Evolutionary conservation across 2,329 filamentous ascomycete species (phyloP).

Genomic region (Ascochyta fabae): DNA sequence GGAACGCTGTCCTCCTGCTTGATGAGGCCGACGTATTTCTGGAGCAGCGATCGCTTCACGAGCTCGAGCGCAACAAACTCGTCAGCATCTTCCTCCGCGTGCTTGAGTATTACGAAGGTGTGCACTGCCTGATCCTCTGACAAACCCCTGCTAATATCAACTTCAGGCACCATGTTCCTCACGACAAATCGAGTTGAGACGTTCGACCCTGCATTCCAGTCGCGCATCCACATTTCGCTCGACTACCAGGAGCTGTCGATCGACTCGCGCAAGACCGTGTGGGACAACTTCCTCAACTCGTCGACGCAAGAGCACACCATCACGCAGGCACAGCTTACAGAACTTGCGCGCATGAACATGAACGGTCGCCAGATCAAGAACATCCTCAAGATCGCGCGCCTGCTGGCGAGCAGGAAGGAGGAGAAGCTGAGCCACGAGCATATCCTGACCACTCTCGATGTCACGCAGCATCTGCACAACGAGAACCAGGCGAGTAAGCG

Average conservation of each 20-base stretch:
- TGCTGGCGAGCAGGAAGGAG: conserved; percentile 37
- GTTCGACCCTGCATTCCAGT: conserved; percentile 43
- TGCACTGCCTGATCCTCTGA: conserved; percentile 7
- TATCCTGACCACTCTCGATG: conserved; percentile 46
- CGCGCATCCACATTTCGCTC: conserved; percentile 41
- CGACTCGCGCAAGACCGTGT: conserved; percentile 32
- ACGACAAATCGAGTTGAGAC: conserved; percentile 45
- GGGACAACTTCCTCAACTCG: conserved; percentile 39
- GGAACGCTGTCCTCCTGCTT: conserved; percentile 60
- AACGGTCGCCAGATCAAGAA: conserved; percentile 63
- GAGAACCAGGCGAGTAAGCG: conserved; percentile 41
- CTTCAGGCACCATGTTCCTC: conserved; percentile 34
- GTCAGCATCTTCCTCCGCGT: conserved; percentile 49
- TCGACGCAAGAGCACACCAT: conserved; percentile 21
- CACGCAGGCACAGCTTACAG: conserved; percentile 41
- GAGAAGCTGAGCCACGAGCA: conserved; percentile 34
- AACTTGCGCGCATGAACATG: conserved; percentile 51
- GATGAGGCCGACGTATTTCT: conserved; percentile 69
- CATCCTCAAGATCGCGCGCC: conserved; percentile 40
- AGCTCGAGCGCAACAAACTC: conserved; percentile 47
- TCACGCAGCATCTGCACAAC: conserved; percentile 51
- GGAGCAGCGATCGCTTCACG: conserved; percentile 54
- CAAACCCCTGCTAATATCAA: neutral
- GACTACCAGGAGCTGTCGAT: conserved; percentile 36
- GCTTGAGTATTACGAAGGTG: conserved; percentile 44